Base-by-base conservation (phyloP, 139 green algal species). In the Chlorella sorokiniana region DNA sequence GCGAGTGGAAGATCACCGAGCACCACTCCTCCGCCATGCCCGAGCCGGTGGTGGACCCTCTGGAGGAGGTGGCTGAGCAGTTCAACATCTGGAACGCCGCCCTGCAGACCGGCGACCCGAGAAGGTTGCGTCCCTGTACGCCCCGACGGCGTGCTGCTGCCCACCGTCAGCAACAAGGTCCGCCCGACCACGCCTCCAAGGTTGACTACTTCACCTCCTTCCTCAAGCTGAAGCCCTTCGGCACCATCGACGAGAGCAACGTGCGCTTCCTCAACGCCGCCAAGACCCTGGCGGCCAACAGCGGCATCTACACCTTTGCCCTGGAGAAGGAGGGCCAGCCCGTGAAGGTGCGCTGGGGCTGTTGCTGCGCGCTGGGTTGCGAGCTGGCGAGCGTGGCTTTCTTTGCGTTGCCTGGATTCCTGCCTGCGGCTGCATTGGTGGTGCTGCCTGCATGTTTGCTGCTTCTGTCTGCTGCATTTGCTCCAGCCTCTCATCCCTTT, bases 171-270 rank as follows among this genome's bases (percentile, higher is more conserved):
- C 56, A 65, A 65, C 56, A 65, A 65, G 56, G 22, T 65, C 56
- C 56, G 56, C 56, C 56, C 16, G 16, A n/a, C 56, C 56, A 65
- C 56, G 56, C 16, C 18, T 29, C 18, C 16, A 65, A 65, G 56
- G 56, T 65, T n/a, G 56, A 65, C 56, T 65, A 65, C 56, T 65
- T 65, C 56, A 65, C 56, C 56, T 65, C 56, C 23, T 65, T 65
- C 56, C 56, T 65, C 18, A 29, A 65, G 56, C 56, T 65, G 18
- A 65, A 65, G 56, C 56, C 56, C 56, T 65, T 33, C 56, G 56
- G 56, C 56, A 65, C 56, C 56, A 65, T 65, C 23, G 56, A 65
- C 56, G 56, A 65, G 56, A 29, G 56, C 56, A 29, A 65, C 22
- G 56, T 65, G 56, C 56, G 56, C 56, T 65, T 65, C 56, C 56